Evolutionary conservation across 169 alveolate species (phyloP).

Genomic region (Hepatocystis sp.): DNA sequence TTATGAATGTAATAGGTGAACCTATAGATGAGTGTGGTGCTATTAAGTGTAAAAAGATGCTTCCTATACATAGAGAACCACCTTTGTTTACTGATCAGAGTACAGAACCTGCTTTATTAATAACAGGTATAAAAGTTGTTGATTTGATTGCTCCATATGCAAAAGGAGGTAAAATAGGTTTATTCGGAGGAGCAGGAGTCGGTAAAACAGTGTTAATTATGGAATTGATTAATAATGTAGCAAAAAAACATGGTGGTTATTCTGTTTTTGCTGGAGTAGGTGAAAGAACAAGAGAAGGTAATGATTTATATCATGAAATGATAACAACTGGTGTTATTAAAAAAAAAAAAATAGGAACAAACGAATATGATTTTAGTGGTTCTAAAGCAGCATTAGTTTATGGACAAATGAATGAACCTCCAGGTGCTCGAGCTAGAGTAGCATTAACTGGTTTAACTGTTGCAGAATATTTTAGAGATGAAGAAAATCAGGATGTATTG

Average conservation of each 20-base stretch:
- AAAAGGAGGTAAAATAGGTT: conserved; percentile 99
- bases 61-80: conserved; percentile 97
- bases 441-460: conserved; percentile 98
- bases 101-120: conserved; percentile 93
- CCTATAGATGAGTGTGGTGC: conserved; percentile 98
- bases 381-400: conserved; percentile 98
- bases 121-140: conserved; percentile 96
- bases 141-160: conserved; percentile 98
- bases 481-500: conserved; percentile 96
- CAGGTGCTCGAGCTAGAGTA: conserved; percentile 99
- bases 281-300: conserved; percentile 99
- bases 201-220: conserved; percentile 98
- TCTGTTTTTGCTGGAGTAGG: conserved; percentile 99
- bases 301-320: conserved; percentile 98
- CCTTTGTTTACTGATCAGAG: conserved; percentile 96
- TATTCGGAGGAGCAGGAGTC: conserved; percentile 99
- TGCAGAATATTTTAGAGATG: conserved; percentile 99
- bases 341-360: conserved; percentile 81
- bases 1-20: conserved; percentile 98
- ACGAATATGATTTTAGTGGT: conserved; percentile 89
- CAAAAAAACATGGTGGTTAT: conserved; percentile 98
- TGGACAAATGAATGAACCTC: conserved; percentile 99
- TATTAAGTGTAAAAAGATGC: conserved; percentile 86
- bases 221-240: conserved; percentile 98
- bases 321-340: conserved; percentile 91